Evolutionary conservation across 345 rosid genomes (phyloP).

Genomic region (Psidium friedrichsthalianum): DNA sequence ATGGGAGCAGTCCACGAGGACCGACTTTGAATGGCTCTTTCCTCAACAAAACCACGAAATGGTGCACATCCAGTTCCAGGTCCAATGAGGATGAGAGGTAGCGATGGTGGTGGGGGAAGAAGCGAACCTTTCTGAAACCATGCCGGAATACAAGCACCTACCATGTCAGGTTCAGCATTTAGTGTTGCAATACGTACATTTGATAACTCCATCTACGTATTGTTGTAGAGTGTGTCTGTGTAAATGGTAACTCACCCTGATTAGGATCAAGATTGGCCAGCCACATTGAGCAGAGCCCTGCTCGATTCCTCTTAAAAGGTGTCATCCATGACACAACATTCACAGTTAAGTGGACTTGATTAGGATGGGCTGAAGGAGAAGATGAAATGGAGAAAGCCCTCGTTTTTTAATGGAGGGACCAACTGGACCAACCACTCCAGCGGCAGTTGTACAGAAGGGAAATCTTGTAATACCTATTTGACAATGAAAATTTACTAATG

Average conservation of each 20-base stretch:
- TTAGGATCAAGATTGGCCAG: constrained; percentile 67
- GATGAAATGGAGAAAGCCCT: constrained; percentile 91
- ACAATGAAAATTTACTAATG: background rate
- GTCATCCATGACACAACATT: constrained; percentile 75
- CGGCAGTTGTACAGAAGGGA: constrained; percentile 87
- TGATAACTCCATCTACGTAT: background rate
- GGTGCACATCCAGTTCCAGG: constrained; percentile 99
- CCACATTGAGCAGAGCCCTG: constrained; percentile 90
- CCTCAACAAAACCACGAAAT: constrained; percentile 80
- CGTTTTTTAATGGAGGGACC: constrained; percentile 72
- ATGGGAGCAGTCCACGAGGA: constrained; percentile 44
- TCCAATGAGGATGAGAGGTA: constrained; percentile 75
- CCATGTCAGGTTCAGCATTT: constrained; percentile 1
- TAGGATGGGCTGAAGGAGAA: constrained; percentile 69
- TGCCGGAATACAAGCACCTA: constrained; percentile 56
- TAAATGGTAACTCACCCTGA: constrained; percentile 25
- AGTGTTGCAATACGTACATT: background rate
- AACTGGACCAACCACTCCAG: constrained; percentile 92
- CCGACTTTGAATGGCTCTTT: constrained; percentile 49
- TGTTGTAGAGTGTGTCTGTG: background rate
- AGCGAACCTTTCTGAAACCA: constrained; percentile 81
- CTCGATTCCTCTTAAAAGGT: constrained; percentile 65
- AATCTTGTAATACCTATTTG: constrained; percentile 77
- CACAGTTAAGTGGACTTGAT: constrained; percentile 82
- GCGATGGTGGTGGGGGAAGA: constrained; percentile 56